Percentiles rank a stretch among this genome's conserved stretches.
Conservation (phyloP, 1,284 basidiomycete species). For the Sporisorium iseilematis-ciliati region DNA sequence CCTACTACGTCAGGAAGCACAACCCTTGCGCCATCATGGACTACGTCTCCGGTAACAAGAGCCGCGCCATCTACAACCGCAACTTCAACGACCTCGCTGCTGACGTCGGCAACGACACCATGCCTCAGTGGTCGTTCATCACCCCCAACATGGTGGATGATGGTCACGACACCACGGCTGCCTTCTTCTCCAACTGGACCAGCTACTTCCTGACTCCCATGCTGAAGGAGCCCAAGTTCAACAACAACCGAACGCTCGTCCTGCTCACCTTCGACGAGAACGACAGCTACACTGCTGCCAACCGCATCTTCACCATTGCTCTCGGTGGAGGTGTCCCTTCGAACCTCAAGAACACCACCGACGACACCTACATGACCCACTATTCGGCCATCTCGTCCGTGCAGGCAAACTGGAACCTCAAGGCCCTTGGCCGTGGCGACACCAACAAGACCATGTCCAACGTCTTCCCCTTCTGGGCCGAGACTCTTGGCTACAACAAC, state of each 20-base stretch:
- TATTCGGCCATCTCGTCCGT: constrained; percentile 77
- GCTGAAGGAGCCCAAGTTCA: constrained; percentile 73
- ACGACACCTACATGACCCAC: constrained; percentile 73
- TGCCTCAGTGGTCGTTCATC: constrained; percentile 77
- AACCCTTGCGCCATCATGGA: constrained; percentile 74
- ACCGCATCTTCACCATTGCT: constrained; percentile 60
- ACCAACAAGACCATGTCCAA: constrained; percentile 71
- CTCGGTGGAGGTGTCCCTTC: constrained; percentile 52
- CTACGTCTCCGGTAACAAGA: constrained; percentile 72
- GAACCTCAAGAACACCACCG: constrained; percentile 45
- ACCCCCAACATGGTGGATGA: constrained; percentile 78
- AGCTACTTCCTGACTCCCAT: constrained; percentile 75
- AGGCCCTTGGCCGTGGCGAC: constrained; percentile 55
- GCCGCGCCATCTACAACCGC: constrained; percentile 73
- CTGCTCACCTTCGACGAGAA: constrained; percentile 76
- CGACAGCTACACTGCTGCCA: constrained; percentile 71
- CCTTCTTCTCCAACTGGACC: constrained; percentile 74
- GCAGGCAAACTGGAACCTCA: constrained; percentile 75
- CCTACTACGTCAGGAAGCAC: constrained; percentile 65
- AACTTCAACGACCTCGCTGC: constrained; percentile 75
- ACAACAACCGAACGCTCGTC: constrained; percentile 74
- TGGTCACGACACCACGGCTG: constrained; percentile 75
- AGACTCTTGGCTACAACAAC: constrained; percentile 68
- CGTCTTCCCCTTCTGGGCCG: constrained; percentile 73
- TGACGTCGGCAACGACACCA: constrained; percentile 73